Conservation (phyloP, 192 early-diverging fungal genomes). For the Blastocladiella britannica region DNA sequence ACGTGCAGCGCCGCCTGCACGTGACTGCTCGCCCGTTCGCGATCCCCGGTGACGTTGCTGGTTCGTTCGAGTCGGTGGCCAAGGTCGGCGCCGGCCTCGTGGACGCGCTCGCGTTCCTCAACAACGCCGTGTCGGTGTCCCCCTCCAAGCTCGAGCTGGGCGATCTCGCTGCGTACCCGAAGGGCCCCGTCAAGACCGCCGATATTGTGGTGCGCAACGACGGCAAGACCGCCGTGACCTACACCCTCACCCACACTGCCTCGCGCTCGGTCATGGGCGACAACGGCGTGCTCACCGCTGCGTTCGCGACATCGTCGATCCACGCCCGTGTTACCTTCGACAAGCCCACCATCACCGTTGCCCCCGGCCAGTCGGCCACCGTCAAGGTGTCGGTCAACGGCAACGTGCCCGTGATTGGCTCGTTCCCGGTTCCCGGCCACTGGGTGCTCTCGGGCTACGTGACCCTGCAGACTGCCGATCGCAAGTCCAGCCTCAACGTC, state of each 20-base stretch:
- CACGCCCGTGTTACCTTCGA: not conserved
- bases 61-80: constrained; percentile 10
- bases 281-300: constrained; percentile 1
- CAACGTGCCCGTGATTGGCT: too few species aligned
- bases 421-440: too few species aligned
- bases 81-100: constrained; percentile 31
- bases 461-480: not conserved
- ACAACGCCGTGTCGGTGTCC: constrained; percentile 10
- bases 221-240: constrained; percentile 12
- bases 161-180: constrained; percentile 17
- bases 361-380: too few species aligned
- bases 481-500: not conserved
- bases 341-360: too few species aligned
- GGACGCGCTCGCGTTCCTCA: constrained; percentile 20
- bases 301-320: not conserved
- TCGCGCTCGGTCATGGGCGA: constrained; percentile 16
- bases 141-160: constrained; percentile 27
- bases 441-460: not conserved
- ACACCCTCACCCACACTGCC: constrained; percentile 12
- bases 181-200: constrained; percentile 2
- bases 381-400: too few species aligned
- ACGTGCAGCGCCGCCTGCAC: constrained; percentile 9
- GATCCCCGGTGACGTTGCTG: constrained; percentile 11
- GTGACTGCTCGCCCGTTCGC: too few species aligned
- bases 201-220: constrained; percentile 18